phyloP scores from a whole-genome alignment of 805 yeast genomes.

The Candida boleticola region DNA sequence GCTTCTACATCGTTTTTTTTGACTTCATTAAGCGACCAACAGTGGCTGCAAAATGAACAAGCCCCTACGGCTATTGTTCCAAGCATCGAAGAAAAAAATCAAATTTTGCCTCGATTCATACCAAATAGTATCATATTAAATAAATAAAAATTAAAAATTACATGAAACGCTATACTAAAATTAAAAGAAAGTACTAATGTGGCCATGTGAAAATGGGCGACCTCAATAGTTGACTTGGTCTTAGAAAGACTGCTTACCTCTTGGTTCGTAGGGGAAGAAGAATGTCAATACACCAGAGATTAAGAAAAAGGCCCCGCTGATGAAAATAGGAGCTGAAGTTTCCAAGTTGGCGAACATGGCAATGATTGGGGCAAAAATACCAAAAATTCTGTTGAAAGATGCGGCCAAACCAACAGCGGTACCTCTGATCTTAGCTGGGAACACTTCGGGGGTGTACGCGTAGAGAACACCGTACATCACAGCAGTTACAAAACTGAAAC shows the following conservation, averaged over 20 bases:
- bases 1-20: no score
- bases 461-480: conserved; percentile 57
- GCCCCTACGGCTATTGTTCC: no score
- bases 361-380: conserved; percentile 58
- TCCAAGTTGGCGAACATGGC: conserved; percentile 53
- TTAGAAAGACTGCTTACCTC: conserved; percentile 16
- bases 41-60: no score
- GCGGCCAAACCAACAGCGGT: conserved; percentile 63
- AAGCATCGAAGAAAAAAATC: no score
- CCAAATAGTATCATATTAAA: no score
- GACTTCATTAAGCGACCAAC: no score
- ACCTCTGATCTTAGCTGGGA: conserved; percentile 48
- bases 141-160: no score
- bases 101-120: no score
- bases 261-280: conserved; percentile 28
- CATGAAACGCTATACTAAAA: no score
- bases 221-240: no score
- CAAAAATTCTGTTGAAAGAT: conserved; percentile 51
- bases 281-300: conserved; percentile 34
- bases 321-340: conserved; percentile 60
- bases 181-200: no score
- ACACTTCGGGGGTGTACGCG: conserved; percentile 66
- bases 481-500: conserved; percentile 46
- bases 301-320: conserved; percentile 56
- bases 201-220: no score